These are phyloP conservation scores for Podospora pseudocomata DNA, from an alignment of 495 filamentous ascomycete genomes.

Conservation along the genomic window DNA sequence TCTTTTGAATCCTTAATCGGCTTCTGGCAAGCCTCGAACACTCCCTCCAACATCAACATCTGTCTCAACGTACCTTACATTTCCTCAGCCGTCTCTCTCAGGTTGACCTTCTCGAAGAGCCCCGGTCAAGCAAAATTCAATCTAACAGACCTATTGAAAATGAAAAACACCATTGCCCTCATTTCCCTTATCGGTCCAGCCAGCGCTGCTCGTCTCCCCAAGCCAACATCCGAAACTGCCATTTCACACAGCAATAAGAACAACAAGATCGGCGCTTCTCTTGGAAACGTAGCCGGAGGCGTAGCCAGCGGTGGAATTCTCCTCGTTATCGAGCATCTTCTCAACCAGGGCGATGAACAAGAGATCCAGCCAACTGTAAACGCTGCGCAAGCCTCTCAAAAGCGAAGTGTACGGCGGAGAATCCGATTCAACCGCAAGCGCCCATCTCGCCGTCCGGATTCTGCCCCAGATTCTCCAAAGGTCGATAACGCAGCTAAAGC, in stretches of 20 bases:
- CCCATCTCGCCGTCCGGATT: too few species aligned
- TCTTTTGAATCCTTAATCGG: background rate
- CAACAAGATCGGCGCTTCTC: background rate
- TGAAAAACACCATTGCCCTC: background rate
- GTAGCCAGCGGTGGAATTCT: background rate
- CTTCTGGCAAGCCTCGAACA: background rate
- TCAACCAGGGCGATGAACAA: too few species aligned
- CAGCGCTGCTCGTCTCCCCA: background rate
- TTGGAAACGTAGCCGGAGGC: background rate
- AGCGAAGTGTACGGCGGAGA: too few species aligned
- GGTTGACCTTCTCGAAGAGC: too few species aligned
- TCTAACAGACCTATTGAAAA: background rate
- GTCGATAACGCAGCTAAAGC: too few species aligned
- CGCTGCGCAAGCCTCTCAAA: too few species aligned
- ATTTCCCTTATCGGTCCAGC: background rate
- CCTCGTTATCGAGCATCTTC: background rate
- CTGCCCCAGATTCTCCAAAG: too few species aligned
- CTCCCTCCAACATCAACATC: background rate
- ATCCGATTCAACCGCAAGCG: too few species aligned
- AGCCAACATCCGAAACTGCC: background rate
- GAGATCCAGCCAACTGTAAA: too few species aligned
- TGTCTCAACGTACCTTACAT: background rate
- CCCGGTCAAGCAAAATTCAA: background rate
- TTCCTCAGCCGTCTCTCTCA: background rate
- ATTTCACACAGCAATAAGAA: background rate